Evolutionary conservation across 192 early-diverging fungal genomes (phyloP).

Genomic region (Backusella circina): DNA sequence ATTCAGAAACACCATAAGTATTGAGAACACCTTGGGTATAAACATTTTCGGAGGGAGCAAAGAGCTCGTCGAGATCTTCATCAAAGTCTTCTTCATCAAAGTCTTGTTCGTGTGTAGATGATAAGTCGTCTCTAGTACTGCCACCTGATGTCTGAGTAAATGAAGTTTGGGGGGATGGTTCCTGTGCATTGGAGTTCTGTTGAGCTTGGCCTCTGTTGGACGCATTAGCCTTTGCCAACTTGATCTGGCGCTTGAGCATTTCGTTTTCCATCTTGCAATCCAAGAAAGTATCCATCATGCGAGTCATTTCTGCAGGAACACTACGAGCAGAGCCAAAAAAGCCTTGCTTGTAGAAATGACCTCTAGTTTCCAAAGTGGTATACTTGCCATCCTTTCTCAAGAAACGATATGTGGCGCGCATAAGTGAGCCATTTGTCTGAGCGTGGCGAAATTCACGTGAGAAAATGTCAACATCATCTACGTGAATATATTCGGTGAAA

Average conservation of each 20-base stretch:
- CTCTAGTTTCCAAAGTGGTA: conserved; percentile 39
- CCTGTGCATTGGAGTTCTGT: background rate
- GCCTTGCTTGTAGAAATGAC: conserved; percentile 28
- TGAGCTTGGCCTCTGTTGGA: background rate
- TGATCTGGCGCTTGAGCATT: conserved; percentile 23
- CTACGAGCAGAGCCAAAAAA: conserved; percentile 44
- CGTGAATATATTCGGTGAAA: conserved; percentile 44
- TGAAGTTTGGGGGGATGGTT: conserved; percentile 1
- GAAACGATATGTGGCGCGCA: conserved; percentile 38
- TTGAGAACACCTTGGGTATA: conserved; percentile 25
- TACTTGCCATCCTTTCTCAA: conserved; percentile 45
- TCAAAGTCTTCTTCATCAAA: conserved; percentile 10
- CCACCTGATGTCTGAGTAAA: background rate
- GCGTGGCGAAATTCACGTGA: conserved; percentile 33
- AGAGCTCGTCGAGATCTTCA: conserved; percentile 9
- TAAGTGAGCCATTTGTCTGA: conserved; percentile 23
- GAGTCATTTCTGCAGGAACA: conserved; percentile 37
- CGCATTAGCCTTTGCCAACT: conserved; percentile 9
- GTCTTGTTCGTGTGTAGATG: background rate
- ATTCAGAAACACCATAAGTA: conserved; percentile 14
- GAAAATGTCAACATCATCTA: conserved; percentile 44
- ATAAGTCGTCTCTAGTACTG: background rate
- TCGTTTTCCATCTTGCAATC: conserved; percentile 49
- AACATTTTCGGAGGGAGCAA: conserved; percentile 17
- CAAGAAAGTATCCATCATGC: conserved; percentile 43